A percentile compares a stretch with the other conserved stretches of the same genome.
phyloP scores from a whole-genome alignment of 305 asterid species.

The Solanum chacoense region DNA sequence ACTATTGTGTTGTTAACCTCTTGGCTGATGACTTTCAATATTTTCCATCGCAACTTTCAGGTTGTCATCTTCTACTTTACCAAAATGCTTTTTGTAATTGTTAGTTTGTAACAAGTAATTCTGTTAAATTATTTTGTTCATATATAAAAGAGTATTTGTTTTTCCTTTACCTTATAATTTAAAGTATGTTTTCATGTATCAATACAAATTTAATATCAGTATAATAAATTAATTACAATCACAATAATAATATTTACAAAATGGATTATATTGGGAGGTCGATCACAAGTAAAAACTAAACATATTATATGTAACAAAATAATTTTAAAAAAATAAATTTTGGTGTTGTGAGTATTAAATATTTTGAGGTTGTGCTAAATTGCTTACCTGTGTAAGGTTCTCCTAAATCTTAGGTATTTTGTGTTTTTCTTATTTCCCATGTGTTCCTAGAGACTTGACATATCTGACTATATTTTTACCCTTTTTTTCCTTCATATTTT shows the following conservation, averaged over 20 bases:
- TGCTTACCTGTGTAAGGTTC: not conserved
- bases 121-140: too few relatives aligned
- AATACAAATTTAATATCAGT: not conserved
- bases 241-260: not conserved
- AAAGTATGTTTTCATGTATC: not conserved
- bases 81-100: not conserved
- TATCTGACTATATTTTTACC: not conserved
- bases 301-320: not conserved
- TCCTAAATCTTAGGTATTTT: not conserved
- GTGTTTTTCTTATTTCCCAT: not conserved
- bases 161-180: not conserved
- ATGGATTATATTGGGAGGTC: not conserved
- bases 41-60: not conserved
- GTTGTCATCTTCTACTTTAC: not conserved
- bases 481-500: not conserved
- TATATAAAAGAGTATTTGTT: not conserved
- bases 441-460: not conserved
- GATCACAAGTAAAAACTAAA: not conserved
- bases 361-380: not conserved
- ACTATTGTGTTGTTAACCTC: not conserved
- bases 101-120: not conserved
- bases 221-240: not conserved
- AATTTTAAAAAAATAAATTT: not conserved
- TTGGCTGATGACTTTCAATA: not conserved
- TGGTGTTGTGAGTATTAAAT: not conserved